Conservation (phyloP, 2,329 filamentous ascomycete species). For the Colletotrichum viniferum region DNA sequence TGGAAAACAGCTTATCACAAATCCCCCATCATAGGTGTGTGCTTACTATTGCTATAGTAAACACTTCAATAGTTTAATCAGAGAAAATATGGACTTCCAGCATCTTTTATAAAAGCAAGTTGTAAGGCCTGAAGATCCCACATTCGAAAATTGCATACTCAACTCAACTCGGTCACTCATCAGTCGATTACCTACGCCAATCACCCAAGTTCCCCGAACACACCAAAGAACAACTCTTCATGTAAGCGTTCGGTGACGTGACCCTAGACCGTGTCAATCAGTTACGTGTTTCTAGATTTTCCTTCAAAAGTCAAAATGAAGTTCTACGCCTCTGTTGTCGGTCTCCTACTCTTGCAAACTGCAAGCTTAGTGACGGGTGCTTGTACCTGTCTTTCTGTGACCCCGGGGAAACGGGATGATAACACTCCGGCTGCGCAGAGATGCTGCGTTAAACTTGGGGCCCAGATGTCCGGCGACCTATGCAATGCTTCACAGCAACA, state of each 20-base stretch:
- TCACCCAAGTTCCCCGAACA: fast-evolving
- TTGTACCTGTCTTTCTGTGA: background rate
- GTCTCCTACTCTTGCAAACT: background rate
- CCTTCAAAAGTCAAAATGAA: background rate
- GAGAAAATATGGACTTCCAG: background rate
- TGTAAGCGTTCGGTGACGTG: background rate
- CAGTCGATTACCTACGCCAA: fast-evolving
- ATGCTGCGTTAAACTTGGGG: background rate
- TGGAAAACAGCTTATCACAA: background rate
- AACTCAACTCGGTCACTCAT: background rate
- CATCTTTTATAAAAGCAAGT: background rate
- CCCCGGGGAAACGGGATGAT: background rate
- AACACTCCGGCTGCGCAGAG: background rate
- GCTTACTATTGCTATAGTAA: background rate
- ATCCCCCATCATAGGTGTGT: background rate
- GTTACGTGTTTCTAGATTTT: background rate
- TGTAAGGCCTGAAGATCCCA: fast-evolving
- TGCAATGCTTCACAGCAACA: background rate
- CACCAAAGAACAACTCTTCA: background rate
- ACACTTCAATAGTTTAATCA: background rate
- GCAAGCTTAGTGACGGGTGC: background rate
- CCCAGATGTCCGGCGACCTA: background rate
- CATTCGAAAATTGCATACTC: background rate
- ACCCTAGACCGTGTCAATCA: fast-evolving
- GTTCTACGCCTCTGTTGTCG: background rate